These are phyloP conservation scores for Erodium maritimum DNA, from an alignment of 345 rosid species.

Conservation along the genomic window DNA sequence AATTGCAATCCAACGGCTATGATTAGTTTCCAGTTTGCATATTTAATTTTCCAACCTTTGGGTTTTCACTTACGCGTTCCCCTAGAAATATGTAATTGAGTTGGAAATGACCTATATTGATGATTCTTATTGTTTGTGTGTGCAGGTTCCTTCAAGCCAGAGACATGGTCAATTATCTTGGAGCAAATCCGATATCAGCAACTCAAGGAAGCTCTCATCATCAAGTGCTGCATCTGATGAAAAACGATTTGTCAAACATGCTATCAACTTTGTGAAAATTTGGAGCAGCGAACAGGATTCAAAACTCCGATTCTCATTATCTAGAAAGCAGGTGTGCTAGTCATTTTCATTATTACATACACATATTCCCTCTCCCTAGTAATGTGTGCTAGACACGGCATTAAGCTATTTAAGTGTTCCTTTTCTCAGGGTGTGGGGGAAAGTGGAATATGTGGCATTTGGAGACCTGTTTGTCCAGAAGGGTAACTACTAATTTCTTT, in stretches of 20 bases:
- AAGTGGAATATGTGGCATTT: conserved; percentile 58
- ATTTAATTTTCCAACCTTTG: too few relatives aligned
- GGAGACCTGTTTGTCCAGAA: conserved; percentile 83
- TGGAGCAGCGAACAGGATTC: conserved; percentile 82
- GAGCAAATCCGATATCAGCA: conserved; percentile 50
- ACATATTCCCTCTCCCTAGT: too few relatives aligned
- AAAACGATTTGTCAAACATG: conserved; percentile 56
- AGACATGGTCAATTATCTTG: conserved; percentile 64
- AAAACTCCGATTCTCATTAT: conserved; percentile 60
- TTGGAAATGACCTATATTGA: too few relatives aligned
- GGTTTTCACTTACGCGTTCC: too few relatives aligned
- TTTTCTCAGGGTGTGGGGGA: conserved; percentile 50
- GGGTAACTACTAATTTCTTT: conserved; percentile 39
- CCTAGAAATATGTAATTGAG: too few relatives aligned
- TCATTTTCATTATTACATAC: conserved; percentile 5
- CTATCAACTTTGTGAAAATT: conserved; percentile 60
- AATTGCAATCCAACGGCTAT: too few relatives aligned
- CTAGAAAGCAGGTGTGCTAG: conserved; percentile 66
- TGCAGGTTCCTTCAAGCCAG: conserved; percentile 92
- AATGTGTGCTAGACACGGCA: not conserved
- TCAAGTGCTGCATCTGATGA: conserved; percentile 38
- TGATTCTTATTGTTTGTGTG: conserved; percentile 10
- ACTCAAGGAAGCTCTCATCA: conserved; percentile 54
- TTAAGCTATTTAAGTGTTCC: not conserved
- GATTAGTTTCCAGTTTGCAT: too few relatives aligned